Conservation (phyloP, 2,329 filamentous ascomycete genomes). For the Trematosphaeria pertusa region DNA sequence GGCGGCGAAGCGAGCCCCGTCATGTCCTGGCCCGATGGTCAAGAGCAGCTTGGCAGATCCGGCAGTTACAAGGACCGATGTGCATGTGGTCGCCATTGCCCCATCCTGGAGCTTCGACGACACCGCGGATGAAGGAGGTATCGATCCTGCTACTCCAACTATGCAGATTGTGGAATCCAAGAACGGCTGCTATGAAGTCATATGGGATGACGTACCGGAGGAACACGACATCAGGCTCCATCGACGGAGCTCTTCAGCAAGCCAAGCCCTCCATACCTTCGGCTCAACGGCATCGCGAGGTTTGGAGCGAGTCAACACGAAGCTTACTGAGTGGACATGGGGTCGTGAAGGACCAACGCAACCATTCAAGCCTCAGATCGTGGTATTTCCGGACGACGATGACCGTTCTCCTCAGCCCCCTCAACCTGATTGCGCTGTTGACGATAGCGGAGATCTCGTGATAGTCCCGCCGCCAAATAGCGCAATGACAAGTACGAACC, state of each 20-base stretch:
- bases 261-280: slow-evolving; percentile 21
- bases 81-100: slow-evolving; percentile 41
- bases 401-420: slow-evolving; percentile 8
- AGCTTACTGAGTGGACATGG: slow-evolving; percentile 39
- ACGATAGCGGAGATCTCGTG: slow-evolving; percentile 22
- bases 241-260: slow-evolving; percentile 29
- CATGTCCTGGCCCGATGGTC: slow-evolving; percentile 16
- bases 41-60: slow-evolving; percentile 36
- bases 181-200: slow-evolving; percentile 34
- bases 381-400: slow-evolving; percentile 39
- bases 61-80: slow-evolving; percentile 42
- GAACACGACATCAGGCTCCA: slow-evolving; percentile 12
- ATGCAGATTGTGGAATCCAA: slow-evolving; percentile 43
- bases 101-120: slow-evolving; percentile 19
- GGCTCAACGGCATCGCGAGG: slow-evolving; percentile 22
- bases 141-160: slow-evolving; percentile 36
- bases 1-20: background rate
- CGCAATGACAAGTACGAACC: slow-evolving; percentile 26
- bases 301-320: slow-evolving; percentile 39
- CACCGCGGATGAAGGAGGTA: slow-evolving; percentile 3
- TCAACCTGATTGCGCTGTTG: slow-evolving; percentile 19
- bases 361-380: slow-evolving; percentile 31
- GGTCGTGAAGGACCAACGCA: slow-evolving; percentile 21
- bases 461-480: slow-evolving; percentile 40
- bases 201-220: slow-evolving; percentile 38